phyloP scores from a whole-genome alignment of 305 asterid genomes.

The Fraxinus ornus region DNA sequence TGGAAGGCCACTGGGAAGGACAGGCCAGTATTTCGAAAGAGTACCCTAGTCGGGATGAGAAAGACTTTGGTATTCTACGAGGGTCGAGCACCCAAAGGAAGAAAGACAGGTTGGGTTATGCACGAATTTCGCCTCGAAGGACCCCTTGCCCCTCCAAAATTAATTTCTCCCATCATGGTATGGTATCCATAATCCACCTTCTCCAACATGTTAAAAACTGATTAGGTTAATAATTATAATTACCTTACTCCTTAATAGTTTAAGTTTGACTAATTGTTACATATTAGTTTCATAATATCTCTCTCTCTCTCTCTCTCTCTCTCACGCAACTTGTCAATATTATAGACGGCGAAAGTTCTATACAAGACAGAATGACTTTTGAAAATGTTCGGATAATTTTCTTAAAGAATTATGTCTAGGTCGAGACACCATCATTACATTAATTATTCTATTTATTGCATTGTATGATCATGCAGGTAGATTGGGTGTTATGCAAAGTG shows the following conservation, averaged over 20 bases:
- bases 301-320: not conserved
- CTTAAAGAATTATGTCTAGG: not conserved
- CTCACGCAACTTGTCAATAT: not conserved
- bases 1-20: constrained; percentile 99
- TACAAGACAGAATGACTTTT: not conserved
- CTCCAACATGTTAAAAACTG: not conserved
- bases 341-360: not conserved
- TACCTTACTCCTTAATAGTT: not conserved
- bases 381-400: no score
- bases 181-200: not conserved
- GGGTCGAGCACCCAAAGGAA: constrained; percentile 82
- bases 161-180: constrained; percentile 27
- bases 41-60: constrained; percentile 63
- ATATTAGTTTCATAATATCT: not conserved
- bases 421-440: not conserved
- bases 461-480: constrained; percentile 34
- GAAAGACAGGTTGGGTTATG: constrained; percentile 74
- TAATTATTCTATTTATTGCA: not conserved
- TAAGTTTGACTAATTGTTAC: not conserved
- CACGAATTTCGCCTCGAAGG: constrained; percentile 64
- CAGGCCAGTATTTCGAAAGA: constrained; percentile 47
- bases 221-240: constrained; percentile 21
- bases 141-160: constrained; percentile 29
- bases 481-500: constrained; percentile 81
- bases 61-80: constrained; percentile 70